Conservation (phyloP, 2,329 filamentous ascomycete genomes). For the Fusarium pseudocircinatum region DNA sequence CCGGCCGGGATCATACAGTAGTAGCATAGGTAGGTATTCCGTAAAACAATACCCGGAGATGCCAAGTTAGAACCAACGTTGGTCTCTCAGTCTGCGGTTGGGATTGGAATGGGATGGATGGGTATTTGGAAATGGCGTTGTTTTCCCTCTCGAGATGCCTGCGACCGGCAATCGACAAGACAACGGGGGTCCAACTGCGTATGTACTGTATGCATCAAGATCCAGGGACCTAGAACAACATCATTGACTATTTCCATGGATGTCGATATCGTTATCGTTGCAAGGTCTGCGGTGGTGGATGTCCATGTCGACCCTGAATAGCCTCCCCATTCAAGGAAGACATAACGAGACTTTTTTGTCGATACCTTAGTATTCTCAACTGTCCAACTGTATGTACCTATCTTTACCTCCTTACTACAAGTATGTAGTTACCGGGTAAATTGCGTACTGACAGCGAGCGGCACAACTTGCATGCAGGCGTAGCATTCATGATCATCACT, state of each 20-base stretch:
- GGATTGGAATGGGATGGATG: background rate
- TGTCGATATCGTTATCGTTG: background rate
- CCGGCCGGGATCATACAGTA: constrained; percentile 23
- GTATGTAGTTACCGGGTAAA: background rate
- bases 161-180: constrained; percentile 20
- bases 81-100: constrained; percentile 3
- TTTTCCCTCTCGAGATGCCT: constrained; percentile 20
- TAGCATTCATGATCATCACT: constrained; percentile 12
- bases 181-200: constrained; percentile 17
- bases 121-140: constrained; percentile 23
- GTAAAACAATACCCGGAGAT: constrained; percentile 20
- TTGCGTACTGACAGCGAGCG: background rate
- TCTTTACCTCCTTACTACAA: background rate
- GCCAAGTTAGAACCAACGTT: background rate
- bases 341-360: constrained; percentile 7
- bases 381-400: background rate
- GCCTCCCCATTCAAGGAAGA: background rate
- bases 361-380: background rate
- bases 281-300: constrained; percentile 2
- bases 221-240: background rate
- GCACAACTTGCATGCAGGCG: constrained; percentile 18
- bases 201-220: background rate
- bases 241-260: background rate
- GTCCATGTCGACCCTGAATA: constrained; percentile 5
- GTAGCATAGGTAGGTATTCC: background rate